phyloP scores from a whole-genome alignment of 768 basidiomycete genomes.

The Tephrocybe rancida region DNA sequence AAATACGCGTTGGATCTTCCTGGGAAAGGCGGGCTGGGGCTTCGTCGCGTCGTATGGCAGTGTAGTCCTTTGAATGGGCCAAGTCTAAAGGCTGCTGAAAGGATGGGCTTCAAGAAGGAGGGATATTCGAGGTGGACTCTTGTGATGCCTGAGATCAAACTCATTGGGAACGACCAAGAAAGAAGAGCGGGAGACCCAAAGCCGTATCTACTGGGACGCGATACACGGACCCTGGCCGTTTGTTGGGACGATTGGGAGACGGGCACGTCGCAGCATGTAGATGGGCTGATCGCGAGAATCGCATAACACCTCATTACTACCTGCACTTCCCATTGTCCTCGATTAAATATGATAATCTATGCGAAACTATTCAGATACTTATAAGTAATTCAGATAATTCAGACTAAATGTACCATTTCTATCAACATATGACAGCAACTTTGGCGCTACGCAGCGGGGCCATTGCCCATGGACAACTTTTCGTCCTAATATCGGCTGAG shows the following conservation, averaged over 20 bases:
- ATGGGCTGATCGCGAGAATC: constrained; percentile 14
- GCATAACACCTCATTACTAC: background rate
- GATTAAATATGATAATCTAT: no score
- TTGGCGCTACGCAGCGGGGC: no score
- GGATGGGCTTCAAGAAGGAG: constrained; percentile 62
- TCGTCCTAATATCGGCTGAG: no score
- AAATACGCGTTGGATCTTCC: constrained; percentile 46
- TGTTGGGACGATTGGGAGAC: constrained; percentile 49
- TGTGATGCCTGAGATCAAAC: constrained; percentile 42
- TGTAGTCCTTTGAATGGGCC: constrained; percentile 48
- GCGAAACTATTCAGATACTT: no score
- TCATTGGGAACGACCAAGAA: constrained; percentile 34
- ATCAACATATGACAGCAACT: no score
- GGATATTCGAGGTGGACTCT: constrained; percentile 55
- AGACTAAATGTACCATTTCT: no score
- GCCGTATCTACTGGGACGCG: constrained; percentile 36
- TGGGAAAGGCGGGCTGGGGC: constrained; percentile 44
- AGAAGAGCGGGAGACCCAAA: constrained; percentile 39
- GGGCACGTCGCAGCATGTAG: constrained; percentile 10
- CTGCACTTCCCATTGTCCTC: no score
- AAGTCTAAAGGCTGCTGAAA: constrained; percentile 53
- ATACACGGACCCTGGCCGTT: constrained; percentile 48
- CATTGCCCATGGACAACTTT: no score
- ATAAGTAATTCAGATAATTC: no score
- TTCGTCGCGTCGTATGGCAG: constrained; percentile 67